A percentile compares a stretch with the other conserved stretches of the same genome.
Evolutionary conservation across 345 rosid species (phyloP).

Genomic region (Mercurialis annua): DNA sequence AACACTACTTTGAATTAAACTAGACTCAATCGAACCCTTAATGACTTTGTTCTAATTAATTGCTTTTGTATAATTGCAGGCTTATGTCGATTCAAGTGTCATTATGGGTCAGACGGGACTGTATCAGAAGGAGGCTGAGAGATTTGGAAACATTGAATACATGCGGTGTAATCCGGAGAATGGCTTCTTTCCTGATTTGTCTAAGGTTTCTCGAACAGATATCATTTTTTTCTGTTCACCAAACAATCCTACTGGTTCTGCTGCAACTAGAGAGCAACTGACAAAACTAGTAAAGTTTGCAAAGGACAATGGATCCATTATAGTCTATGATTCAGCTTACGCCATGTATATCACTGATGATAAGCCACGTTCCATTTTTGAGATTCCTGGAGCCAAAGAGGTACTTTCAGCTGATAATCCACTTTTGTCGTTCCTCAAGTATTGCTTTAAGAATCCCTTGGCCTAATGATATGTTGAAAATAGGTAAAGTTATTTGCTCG

Average conservation of each 20-base stretch:
- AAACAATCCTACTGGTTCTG: slow-evolving; percentile 91
- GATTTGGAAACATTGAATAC: slow-evolving; percentile 76
- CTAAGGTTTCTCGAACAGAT: slow-evolving; percentile 64
- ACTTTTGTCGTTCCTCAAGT: not conserved
- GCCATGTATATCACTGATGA: slow-evolving; percentile 84
- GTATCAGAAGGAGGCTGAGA: slow-evolving; percentile 58
- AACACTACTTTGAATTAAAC: no score
- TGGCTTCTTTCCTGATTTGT: slow-evolving; percentile 91
- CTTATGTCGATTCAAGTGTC: slow-evolving; percentile 95
- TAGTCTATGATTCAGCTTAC: slow-evolving; percentile 92
- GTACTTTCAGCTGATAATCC: slow-evolving; percentile 30
- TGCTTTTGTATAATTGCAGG: slow-evolving; percentile 47
- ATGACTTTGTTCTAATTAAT: not conserved
- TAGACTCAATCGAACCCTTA: no score
- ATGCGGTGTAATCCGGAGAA: slow-evolving; percentile 95
- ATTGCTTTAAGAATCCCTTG: no score
- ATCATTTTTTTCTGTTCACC: slow-evolving; percentile 96
- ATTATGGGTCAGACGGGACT: slow-evolving; percentile 91
- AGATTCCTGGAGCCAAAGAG: slow-evolving; percentile 98
- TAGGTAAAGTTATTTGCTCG: no score
- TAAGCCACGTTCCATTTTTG: slow-evolving; percentile 83
- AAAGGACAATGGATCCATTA: slow-evolving; percentile 84
- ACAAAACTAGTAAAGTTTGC: slow-evolving; percentile 72
- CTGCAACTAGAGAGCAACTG: slow-evolving; percentile 88
- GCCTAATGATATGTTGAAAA: no score